Percentiles rank a stretch among this genome's conserved stretches.
Conservation (phyloP, 139 green algal genomes). For the Axilococcus clingmanii region DNA sequence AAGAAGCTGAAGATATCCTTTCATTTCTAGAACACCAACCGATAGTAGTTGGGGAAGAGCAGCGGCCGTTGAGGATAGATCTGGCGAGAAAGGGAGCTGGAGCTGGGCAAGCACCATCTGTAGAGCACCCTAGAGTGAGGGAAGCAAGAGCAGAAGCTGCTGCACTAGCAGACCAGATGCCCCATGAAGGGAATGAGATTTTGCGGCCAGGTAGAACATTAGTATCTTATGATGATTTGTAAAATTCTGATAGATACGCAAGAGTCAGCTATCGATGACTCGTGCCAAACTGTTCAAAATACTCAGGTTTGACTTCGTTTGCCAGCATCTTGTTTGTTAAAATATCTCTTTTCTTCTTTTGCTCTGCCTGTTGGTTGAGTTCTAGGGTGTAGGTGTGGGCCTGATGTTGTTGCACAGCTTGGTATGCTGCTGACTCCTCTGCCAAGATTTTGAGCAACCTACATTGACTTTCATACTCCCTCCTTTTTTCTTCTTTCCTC, state of each 20-base stretch:
- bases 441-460: background rate
- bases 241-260: background rate
- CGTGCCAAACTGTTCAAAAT: slow-evolving; percentile 18
- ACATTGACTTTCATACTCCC: background rate
- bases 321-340: background rate
- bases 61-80: slow-evolving; percentile 24
- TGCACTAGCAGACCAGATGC: slow-evolving; percentile 5
- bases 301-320: background rate
- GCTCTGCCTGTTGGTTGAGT: background rate
- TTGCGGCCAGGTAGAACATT: slow-evolving; percentile 15
- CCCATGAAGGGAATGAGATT: background rate
- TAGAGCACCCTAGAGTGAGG: background rate
- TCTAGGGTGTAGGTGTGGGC: no score
- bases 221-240: slow-evolving; percentile 37
- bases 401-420: no score
- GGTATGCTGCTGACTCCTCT: no score
- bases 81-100: no score
- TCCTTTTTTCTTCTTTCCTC: background rate
- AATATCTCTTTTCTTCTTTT: slow-evolving; percentile 1
- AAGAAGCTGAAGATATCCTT: slow-evolving; percentile 16
- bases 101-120: background rate
- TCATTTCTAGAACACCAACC: slow-evolving; percentile 17
- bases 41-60: slow-evolving; percentile 15
- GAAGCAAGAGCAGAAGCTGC: slow-evolving; percentile 9
- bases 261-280: slow-evolving; percentile 13